Evolutionary conservation across 1,284 basidiomycete species (phyloP), one percentile per base, ranked within the genome.

Genomic region (Leccinum fallax): DNA sequence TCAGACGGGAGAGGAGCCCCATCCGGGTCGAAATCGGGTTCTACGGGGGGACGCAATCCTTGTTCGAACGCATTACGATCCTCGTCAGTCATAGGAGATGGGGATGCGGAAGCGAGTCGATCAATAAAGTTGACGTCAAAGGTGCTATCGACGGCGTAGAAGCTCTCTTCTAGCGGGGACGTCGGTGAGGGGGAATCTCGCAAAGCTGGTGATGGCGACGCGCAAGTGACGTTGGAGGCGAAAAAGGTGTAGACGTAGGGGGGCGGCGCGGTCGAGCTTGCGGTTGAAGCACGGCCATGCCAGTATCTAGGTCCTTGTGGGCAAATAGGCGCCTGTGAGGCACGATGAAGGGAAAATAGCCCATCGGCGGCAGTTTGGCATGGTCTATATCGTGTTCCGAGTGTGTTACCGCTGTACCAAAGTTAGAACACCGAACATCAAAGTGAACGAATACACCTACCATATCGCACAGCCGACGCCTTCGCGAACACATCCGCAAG

Each of bases 391-490:
- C 85, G 78, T 6, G 82, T 87, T 28, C 87, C 88, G 5, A 89
- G 74, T 2, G 84, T 77, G 60, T 88, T 89, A 1, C 87, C 87
- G 67, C 87, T 87, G 66, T 36, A 53, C 59, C 53, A 32, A 59
- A 16, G 38, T 3, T 61, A 65, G 40, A 66, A 64, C 36, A 56
- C 16, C 36, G 30, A 55, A 48, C 46, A 52, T 32, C 48, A 59
- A 59, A 40, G 10, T 4, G 62, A 63, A 60, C 13, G 21, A 34
- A 13, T n/a, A 56, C 19, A 73, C 83, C 68, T 63, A 85, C 85
- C 86, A 89, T 51, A 81, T 79, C 2, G 83, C 78, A 72, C 87
- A 89, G 26, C 85, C 87, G 11, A 89, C 77, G 4, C 85, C 86
- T 71, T 88, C 86, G 54, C 84, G 79, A 49, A 86, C 71, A 67